Percentiles rank a stretch among this genome's conserved stretches.
These are phyloP conservation scores for Trichosporon sp. DNA, from an alignment of 1,284 basidiomycete species.

Conservation along the genomic window DNA sequence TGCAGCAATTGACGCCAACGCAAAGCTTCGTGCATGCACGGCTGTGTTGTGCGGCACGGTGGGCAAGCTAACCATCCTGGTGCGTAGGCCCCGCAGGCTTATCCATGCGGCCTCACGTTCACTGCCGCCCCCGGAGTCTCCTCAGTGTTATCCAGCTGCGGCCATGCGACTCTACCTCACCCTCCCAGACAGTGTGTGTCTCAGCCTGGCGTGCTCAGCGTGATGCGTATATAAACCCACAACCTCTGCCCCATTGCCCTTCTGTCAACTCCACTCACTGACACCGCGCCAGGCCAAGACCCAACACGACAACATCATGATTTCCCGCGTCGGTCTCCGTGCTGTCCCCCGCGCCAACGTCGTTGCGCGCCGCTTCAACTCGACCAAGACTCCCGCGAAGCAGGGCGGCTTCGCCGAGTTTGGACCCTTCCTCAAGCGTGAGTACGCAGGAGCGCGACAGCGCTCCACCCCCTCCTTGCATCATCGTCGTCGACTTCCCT, in stretches of 20 bases:
- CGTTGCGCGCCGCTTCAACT: constrained; percentile 6
- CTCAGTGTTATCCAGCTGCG: too few relatives aligned
- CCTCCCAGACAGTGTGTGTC: too few relatives aligned
- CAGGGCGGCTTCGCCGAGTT: constrained; percentile 16
- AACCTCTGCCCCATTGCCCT: not conserved
- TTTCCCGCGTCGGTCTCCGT: constrained; percentile 11
- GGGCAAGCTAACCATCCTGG: too few relatives aligned
- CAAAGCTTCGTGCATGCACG: not conserved
- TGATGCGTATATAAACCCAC: not conserved
- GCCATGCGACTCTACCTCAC: too few relatives aligned
- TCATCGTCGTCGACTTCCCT: not conserved
- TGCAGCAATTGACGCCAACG: not conserved
- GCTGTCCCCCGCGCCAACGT: not conserved
- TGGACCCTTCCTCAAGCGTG: constrained; percentile 9
- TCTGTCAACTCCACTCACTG: not conserved
- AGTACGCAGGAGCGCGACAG: not conserved
- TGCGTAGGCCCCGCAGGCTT: not conserved
- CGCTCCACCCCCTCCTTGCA: not conserved
- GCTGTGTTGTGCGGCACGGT: too few relatives aligned
- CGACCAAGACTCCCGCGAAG: not conserved
- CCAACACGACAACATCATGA: not conserved
- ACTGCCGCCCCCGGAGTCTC: not conserved
- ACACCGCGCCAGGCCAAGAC: too few relatives aligned
- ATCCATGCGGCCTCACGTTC: not conserved
- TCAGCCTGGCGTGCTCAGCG: not conserved